Evolutionary conservation across 306 rosid genomes (phyloP).

Genomic region (Benincasa hispida): DNA sequence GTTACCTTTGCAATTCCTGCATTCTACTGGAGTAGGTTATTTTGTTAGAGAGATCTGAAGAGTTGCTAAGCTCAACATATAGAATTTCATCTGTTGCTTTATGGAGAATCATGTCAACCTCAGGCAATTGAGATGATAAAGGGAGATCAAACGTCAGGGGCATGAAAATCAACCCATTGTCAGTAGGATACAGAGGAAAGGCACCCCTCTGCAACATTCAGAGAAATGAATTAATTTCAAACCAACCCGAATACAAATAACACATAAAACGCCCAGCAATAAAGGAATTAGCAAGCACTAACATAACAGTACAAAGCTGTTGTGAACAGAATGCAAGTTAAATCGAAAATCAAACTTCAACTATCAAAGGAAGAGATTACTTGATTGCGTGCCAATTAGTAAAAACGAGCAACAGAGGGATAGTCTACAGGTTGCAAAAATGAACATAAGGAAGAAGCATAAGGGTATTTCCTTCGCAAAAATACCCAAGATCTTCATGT

Average conservation of each 20-base stretch:
- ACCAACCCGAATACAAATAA: neutral
- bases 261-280: neutral
- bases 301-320: neutral
- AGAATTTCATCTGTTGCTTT: conserved; percentile 88
- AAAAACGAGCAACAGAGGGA: too few relatives aligned
- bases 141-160: conserved; percentile 65
- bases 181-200: conserved; percentile 67
- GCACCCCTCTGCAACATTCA: conserved; percentile 62
- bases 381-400: neutral
- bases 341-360: neutral
- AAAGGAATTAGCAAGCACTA: neutral
- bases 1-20: conserved; percentile 50
- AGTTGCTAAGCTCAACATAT: conserved; percentile 33
- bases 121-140: conserved; percentile 54
- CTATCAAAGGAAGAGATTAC: neutral
- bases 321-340: neutral
- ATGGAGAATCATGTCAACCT: conserved; percentile 70
- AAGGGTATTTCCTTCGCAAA: too few relatives aligned
- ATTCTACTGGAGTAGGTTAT: conserved; percentile 45
- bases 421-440: too few relatives aligned
- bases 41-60: conserved; percentile 9
- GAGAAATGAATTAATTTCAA: conserved; percentile 1
- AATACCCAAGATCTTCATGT: too few relatives aligned
- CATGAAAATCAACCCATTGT: conserved; percentile 62
- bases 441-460: too few relatives aligned